Base-by-base conservation (phyloP, 23 red algal genomes). In the Cyanidium caldarium region DNA sequence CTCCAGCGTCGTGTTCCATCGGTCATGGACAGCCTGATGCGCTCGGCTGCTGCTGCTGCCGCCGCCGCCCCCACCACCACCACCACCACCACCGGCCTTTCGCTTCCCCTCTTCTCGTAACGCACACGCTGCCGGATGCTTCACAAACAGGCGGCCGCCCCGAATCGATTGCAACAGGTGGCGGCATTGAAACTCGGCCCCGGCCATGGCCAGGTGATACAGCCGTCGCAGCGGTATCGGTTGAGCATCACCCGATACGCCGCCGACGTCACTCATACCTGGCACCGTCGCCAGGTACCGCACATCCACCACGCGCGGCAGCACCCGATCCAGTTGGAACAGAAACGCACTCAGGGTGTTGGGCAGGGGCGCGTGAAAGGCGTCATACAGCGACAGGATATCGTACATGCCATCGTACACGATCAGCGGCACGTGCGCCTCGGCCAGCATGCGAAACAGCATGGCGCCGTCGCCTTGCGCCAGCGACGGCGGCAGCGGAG, bases 361-460 rank as follows among this genome's bases (percentile, higher is more conserved):
- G 16, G 77, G 77, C 33, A 71, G 42, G 23, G 77, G 77, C 14
- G 77, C 77, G 44, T 80, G 45, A 57, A 80, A 80, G 35, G 77
- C 77, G 39, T 80, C 56, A 56, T 56, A 67, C 1, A 80, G 20
- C 2, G 67, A 35, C 66, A 66, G 38, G 0, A 80, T 35, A 0
- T 70, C 77, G 5, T 20, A 42, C 25, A 80, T 15, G 33, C 77
- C 77, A 70, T 80, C 77, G 40, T 19, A 30, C 29, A 80, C 65
- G 39, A 80, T 58, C 20, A 80, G 57, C 45, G 77, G 77, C 41
- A 80, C 66, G 35, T 25, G 10, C 13, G 51, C 19, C 23, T 61
- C 51, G 5, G 51, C 51, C 5, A 61, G 21, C 51, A 61, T 61
- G 7, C 51, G 51, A 61, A 61, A 61, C 7, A 61, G 51, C 5